Conservation (phyloP, 2,329 filamentous ascomycete species). For the Westerdykella ornata region DNA sequence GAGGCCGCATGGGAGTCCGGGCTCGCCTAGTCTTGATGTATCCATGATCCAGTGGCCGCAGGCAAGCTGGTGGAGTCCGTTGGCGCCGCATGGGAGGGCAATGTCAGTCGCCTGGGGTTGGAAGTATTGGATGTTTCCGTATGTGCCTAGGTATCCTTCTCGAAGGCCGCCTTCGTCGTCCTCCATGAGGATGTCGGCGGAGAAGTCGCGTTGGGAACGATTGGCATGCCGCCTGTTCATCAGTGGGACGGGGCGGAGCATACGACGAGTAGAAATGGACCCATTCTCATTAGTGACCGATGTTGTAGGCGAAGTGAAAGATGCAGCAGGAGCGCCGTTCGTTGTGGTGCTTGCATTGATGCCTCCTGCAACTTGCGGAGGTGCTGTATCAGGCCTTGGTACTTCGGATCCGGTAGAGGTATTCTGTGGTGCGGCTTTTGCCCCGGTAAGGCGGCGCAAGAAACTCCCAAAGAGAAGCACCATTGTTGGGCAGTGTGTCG, state of each 20-base stretch:
- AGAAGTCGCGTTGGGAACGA: neutral
- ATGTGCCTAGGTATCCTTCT: slow-evolving; percentile 11
- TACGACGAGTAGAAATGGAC: neutral
- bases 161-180: slow-evolving; percentile 8
- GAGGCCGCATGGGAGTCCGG: slow-evolving; percentile 5
- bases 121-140: slow-evolving; percentile 5
- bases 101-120: neutral
- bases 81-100: slow-evolving; percentile 1
- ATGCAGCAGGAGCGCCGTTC: no score
- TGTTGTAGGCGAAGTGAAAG: no score
- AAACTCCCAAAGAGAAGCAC: no score
- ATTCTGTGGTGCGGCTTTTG: no score
- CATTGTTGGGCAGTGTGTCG: no score
- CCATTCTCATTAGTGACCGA: no score
- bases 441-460: no score
- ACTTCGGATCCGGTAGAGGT: no score
- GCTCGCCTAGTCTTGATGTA: neutral
- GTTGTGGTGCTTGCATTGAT: no score
- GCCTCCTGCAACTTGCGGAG: no score
- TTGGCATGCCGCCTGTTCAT: neutral
- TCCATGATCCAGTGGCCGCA: slow-evolving; percentile 12
- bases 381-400: no score
- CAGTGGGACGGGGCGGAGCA: neutral
- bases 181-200: slow-evolving; percentile 8
- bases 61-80: slow-evolving; percentile 7